These are phyloP conservation scores for Candida sakaeoensis DNA, from an alignment of 805 yeast species.

Conservation along the genomic window DNA sequence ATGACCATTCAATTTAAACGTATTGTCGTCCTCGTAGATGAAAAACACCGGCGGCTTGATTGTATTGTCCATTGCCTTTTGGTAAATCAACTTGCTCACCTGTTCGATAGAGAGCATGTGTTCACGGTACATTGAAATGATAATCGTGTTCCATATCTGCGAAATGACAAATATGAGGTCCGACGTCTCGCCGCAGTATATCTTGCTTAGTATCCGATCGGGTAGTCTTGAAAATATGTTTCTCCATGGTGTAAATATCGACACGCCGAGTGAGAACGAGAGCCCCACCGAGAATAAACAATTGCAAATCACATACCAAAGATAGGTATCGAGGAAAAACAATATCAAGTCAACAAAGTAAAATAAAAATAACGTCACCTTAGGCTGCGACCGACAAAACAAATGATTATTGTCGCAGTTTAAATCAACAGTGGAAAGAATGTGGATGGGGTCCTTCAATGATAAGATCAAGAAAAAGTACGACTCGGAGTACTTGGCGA, in stretches of 20 bases:
- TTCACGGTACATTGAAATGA: slow-evolving; percentile 34
- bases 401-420: slow-evolving; percentile 20
- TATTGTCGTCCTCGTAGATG: slow-evolving; percentile 45
- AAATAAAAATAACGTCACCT: slow-evolving; percentile 21
- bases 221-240: slow-evolving; percentile 33
- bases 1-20: slow-evolving; percentile 31
- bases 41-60: slow-evolving; percentile 45
- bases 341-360: slow-evolving; percentile 26
- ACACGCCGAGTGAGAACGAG: slow-evolving; percentile 28
- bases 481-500: slow-evolving; percentile 33
- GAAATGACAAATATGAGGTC: slow-evolving; percentile 14
- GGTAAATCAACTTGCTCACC: slow-evolving; percentile 31
- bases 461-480: slow-evolving; percentile 35
- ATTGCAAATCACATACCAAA: slow-evolving; percentile 38
- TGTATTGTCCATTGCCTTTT: slow-evolving; percentile 20
- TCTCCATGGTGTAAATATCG: slow-evolving; percentile 38
- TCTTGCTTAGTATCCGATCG: slow-evolving; percentile 28
- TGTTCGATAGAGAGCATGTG: slow-evolving; percentile 38
- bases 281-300: slow-evolving; percentile 30
- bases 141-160: slow-evolving; percentile 27
- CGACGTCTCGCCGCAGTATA: slow-evolving; percentile 14
- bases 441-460: slow-evolving; percentile 30
- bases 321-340: slow-evolving; percentile 37
- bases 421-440: slow-evolving; percentile 24
- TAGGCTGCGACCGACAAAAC: slow-evolving; percentile 28